Conservation (phyloP, 352 stramenopile genomes). For the Discostella stelligera region DNA sequence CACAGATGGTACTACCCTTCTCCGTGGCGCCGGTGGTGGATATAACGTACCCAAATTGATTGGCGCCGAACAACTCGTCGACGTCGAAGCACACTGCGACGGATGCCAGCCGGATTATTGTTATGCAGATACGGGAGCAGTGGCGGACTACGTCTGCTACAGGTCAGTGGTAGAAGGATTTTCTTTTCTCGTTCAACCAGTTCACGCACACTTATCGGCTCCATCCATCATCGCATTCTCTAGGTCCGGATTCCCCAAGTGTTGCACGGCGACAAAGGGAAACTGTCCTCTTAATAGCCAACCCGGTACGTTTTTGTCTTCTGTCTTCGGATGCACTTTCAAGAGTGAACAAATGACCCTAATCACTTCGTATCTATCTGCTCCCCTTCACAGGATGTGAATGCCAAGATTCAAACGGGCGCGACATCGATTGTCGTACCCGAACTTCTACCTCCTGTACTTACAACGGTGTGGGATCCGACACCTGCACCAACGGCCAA, state of each 20-base stretch:
- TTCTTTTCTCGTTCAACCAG: no score
- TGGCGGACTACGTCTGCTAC: slow-evolving; percentile 7
- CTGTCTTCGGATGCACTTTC: not conserved
- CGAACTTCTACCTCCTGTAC: not conserved
- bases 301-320: not conserved
- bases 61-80: slow-evolving; percentile 12
- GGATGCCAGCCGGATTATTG: slow-evolving; percentile 19
- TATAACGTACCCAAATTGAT: slow-evolving; percentile 1
- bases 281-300: not conserved
- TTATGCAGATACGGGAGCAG: not conserved
- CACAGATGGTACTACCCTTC: not conserved
- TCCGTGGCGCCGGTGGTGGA: not conserved
- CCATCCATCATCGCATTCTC: not conserved
- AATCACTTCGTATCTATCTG: no score
- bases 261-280: slow-evolving; percentile 6
- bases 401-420: not conserved
- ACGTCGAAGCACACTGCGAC: slow-evolving; percentile 7
- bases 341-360: not conserved
- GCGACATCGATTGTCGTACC: not conserved
- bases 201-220: not conserved
- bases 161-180: not conserved
- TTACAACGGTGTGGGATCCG: not conserved
- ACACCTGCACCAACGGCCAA: not conserved
- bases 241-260: slow-evolving; percentile 2
- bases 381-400: not conserved